Base-by-base conservation (phyloP, 345 rosid genomes). In the Eucalyptus pauciflora region DNA sequence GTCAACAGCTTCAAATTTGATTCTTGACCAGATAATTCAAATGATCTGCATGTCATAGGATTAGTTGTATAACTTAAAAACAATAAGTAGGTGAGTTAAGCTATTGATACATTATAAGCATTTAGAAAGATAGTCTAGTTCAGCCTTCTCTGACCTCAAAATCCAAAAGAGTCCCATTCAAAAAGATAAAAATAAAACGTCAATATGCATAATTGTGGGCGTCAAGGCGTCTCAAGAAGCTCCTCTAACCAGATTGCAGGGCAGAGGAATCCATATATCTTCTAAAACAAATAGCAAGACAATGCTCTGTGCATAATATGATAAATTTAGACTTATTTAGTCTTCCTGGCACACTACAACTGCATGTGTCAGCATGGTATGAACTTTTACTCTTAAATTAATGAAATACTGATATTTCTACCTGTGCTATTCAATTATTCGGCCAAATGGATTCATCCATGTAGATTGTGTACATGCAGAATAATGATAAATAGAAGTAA, bases 1-100 rank as follows among this genome's bases (percentile, higher is more conserved):
- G 91, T 91, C 93, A 92, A 86, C 89, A 96, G 67, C 92, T 94
- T 95, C 58, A 92, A 45, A 89, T 90, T 88, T 88, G 88, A 89
- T 91, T 92, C 94, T 62, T 91, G 93, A 89, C 92, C 96, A 11
- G 89, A 87, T 89, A 98, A 87, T 92, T 95, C 99, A 94, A 98
- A 94, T 80, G 92, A 92, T 92, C 99, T 98, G 97, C 91, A 92
- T 16, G 88, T n/a, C 58, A 86, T 50, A 76, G 46, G 27, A 76
- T 76, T 76, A 76, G 83, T 20, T 20, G 14, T 20, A 37, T 37
- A 56, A 41, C 31, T 51, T 69, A 48, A 88, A 16, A 91, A 58
- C 29, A 64, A 20, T 14, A 18, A 37, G 46, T 37, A 20, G 25
- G 27, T 76, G 81, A 33, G 13, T 33, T 33, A 76, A 76, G 83